Percentiles rank a stretch among this genome's conserved stretches.
Conservation (phyloP, 78 protist species). For the Cavenderia fasciculata region DNA sequence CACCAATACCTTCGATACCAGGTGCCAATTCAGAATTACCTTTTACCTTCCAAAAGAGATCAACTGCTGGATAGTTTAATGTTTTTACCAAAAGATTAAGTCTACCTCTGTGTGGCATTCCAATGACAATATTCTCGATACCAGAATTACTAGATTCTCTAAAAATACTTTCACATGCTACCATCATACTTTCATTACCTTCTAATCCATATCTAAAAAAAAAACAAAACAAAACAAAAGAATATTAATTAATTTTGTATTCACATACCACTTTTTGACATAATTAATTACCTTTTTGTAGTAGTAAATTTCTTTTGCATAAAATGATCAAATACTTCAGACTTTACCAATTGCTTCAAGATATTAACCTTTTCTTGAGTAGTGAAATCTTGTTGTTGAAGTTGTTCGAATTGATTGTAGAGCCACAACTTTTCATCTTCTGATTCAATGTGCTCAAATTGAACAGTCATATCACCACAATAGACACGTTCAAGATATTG, state of each 20-base stretch:
- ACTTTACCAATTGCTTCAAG: constrained; percentile 24
- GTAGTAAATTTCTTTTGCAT: constrained; percentile 84
- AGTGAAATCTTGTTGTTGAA: constrained; percentile 6
- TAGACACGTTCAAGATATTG: constrained; percentile 5
- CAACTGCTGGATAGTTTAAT: constrained; percentile 58
- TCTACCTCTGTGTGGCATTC: constrained; percentile 97
- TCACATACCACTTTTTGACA: background rate
- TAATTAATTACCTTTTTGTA: constrained; percentile 77
- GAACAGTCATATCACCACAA: constrained; percentile 57
- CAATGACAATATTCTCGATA: constrained; percentile 86
- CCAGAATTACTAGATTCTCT: constrained; percentile 29
- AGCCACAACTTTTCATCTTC: constrained; percentile 68
- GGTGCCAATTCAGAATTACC: constrained; percentile 68
- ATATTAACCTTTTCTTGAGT: background rate
- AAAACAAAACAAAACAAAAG: background rate
- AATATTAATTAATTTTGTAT: background rate
- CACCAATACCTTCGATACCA: constrained; percentile 87
- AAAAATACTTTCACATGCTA: constrained; percentile 75
- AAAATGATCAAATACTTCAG: constrained; percentile 87
- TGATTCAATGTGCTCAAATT: constrained; percentile 65
- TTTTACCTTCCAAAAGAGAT: constrained; percentile 73
- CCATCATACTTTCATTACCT: constrained; percentile 87
- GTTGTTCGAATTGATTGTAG: constrained; percentile 31
- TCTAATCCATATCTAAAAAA: constrained; percentile 74
- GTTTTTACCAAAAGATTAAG: constrained; percentile 80